Conservation (phyloP, 495 filamentous ascomycete genomes). For the Bryoglossum gracile region DNA sequence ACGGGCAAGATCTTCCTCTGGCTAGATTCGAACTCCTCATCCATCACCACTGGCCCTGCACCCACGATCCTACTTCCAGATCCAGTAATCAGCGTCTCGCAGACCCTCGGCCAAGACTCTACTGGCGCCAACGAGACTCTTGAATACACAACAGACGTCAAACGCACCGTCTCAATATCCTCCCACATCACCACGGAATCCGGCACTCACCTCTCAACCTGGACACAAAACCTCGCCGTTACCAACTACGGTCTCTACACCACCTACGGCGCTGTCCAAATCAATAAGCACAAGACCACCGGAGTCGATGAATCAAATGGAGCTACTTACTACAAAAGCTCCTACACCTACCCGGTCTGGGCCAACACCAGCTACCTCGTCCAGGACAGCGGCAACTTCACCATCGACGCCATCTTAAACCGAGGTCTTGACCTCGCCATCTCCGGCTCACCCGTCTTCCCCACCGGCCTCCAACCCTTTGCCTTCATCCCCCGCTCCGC, state of each 20-base stretch:
- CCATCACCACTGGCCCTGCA: slow-evolving; percentile 42
- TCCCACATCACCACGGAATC: slow-evolving; percentile 42
- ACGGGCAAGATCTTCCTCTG: slow-evolving; percentile 80
- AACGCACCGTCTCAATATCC: slow-evolving; percentile 47
- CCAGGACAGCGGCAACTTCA: slow-evolving; percentile 42
- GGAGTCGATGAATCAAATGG: slow-evolving; percentile 49
- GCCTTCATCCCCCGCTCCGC: slow-evolving; percentile 10
- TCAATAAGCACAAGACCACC: slow-evolving; percentile 52
- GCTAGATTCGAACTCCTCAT: slow-evolving; percentile 38
- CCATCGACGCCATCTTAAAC: slow-evolving; percentile 50
- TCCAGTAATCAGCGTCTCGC: slow-evolving; percentile 30
- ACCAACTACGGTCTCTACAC: slow-evolving; percentile 54
- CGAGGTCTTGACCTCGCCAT: slow-evolving; percentile 51
- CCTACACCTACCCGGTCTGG: slow-evolving; percentile 58
- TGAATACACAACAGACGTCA: slow-evolving; percentile 49
- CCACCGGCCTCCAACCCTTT: slow-evolving; percentile 49
- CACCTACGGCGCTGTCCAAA: slow-evolving; percentile 51
- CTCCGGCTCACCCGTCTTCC: slow-evolving; percentile 52
- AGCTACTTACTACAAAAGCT: slow-evolving; percentile 32
- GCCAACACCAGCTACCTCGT: slow-evolving; percentile 48
- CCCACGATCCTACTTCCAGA: slow-evolving; percentile 17
- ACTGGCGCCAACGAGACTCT: slow-evolving; percentile 56
- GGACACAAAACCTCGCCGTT: slow-evolving; percentile 56
- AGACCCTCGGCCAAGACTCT: slow-evolving; percentile 33
- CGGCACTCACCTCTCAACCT: slow-evolving; percentile 36